Percentiles rank a stretch among this genome's conserved stretches.
Evolutionary conservation across 2,329 filamentous ascomycete species (phyloP).

Genomic region (Neofusicoccum umdonicola): DNA sequence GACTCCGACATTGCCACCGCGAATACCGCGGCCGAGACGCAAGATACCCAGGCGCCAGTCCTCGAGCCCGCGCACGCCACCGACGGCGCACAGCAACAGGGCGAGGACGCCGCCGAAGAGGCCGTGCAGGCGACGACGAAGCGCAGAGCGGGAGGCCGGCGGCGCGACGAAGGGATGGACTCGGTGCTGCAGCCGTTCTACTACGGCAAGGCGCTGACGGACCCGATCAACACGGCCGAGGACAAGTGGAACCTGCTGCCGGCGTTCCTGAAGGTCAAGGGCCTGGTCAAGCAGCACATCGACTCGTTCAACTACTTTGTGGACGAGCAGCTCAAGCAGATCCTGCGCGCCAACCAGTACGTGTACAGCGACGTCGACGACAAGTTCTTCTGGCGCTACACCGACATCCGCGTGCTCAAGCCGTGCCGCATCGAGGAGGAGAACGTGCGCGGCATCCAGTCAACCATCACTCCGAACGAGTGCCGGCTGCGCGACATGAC

Average conservation of each 20-base stretch:
- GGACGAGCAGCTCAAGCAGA: slow-evolving; percentile 94
- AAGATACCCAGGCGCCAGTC: not conserved
- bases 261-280: slow-evolving; percentile 97
- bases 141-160: slow-evolving; percentile 23
- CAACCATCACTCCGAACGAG: slow-evolving; percentile 83
- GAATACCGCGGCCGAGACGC: not conserved
- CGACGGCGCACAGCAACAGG: not conserved
- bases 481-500: slow-evolving; percentile 95
- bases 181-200: slow-evolving; percentile 68
- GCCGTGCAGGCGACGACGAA: not conserved
- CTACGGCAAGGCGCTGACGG: slow-evolving; percentile 64
- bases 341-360: slow-evolving; percentile 84
- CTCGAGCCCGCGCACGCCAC: not conserved
- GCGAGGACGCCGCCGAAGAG: not conserved
- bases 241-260: slow-evolving; percentile 98
- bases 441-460: slow-evolving; percentile 50
- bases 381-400: slow-evolving; percentile 87
- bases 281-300: slow-evolving; percentile 93
- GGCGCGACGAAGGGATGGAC: slow-evolving; percentile 53
- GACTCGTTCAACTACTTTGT: slow-evolving; percentile 99
- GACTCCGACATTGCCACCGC: not conserved
- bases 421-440: slow-evolving; percentile 78
- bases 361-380: slow-evolving; percentile 91
- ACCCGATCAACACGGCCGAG: slow-evolving; percentile 67
- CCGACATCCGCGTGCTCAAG: slow-evolving; percentile 80